Conservation (phyloP, 2,329 filamentous ascomycete genomes). For the Neurospora crassa region DNA sequence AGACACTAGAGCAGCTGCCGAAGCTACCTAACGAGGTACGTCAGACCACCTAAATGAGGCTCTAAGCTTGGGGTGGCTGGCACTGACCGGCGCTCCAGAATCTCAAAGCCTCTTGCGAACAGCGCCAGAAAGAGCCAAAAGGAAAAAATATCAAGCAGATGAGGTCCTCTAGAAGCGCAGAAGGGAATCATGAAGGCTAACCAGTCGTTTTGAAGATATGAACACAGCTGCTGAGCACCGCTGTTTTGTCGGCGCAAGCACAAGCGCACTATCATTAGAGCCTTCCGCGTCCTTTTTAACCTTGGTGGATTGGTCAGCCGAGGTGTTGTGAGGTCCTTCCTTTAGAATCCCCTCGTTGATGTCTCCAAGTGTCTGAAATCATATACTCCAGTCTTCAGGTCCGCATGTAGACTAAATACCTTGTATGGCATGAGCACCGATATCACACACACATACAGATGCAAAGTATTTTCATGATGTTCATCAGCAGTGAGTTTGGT, state of each 20-base stretch:
- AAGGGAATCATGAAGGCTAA: slow-evolving; percentile 37
- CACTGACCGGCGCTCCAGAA: slow-evolving; percentile 7
- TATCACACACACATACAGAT: not conserved
- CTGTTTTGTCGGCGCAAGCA: slow-evolving; percentile 3
- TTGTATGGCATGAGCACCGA: not conserved
- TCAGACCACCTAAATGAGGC: slow-evolving; percentile 23
- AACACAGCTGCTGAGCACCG: slow-evolving; percentile 22
- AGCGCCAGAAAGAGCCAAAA: slow-evolving; percentile 40
- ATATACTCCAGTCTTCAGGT: not conserved
- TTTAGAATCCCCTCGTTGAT: not conserved
- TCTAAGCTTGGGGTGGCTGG: slow-evolving; percentile 3
- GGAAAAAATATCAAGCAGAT: slow-evolving; percentile 41
- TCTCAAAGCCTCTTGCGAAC: slow-evolving; percentile 27
- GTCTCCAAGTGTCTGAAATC: not conserved
- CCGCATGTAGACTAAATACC: not conserved
- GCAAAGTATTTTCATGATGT: not conserved
- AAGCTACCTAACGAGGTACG: slow-evolving; percentile 20
- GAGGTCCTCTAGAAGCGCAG: slow-evolving; percentile 38
- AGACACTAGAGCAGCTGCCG: slow-evolving; percentile 16
- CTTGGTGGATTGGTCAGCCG: not conserved
- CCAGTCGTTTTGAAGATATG: slow-evolving; percentile 23
- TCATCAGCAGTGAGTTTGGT: not conserved
- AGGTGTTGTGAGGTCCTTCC: not conserved
- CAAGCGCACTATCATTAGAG: slow-evolving; percentile 4
- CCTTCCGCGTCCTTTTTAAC: not conserved